Evolutionary conservation across 192 early-diverging fungal genomes (phyloP), one percentile per base, ranked within the genome.

Genomic region (Backusella liffmaniae): DNA sequence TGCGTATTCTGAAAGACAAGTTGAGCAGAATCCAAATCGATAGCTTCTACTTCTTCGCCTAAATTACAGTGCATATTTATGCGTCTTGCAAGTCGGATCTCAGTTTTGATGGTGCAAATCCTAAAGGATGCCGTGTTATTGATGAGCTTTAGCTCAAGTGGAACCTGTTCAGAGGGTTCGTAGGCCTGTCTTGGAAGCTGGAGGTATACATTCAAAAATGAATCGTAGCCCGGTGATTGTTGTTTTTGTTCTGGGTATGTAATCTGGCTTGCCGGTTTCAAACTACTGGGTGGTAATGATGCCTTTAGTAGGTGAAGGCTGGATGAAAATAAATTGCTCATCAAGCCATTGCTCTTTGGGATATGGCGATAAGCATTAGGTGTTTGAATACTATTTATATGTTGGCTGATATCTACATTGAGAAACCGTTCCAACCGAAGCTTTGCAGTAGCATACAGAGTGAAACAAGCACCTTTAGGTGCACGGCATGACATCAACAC

Each of bases 31-130:
- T 69, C n/a, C 12, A 69, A 12, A 39, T 6, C 37, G 9, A 8
- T 39, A 10, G 18, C 34, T 36, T 69, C 67, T 0, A 69, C 67
- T 69, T 69, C 67, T 69, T 69, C 67, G 10, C 37, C 37, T 23
- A 69, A 26, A 41, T 37, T 69, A 21, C 67, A 69, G 10, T 23
- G n/a, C 67, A 69, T 69, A 1, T 69, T 69, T 10, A 69, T 69
- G 0, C 67, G 67, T 69, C 36, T 35, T 1, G 23, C 67, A 23
- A 69, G 67, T 69, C n/a, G n/a, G 21, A 69, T 37, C 16, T 37
- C n/a, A 4, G 37, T 69, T 69, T 69, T 35, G 35, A 69, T 69
- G 12, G 35, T 36, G 12, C n/a, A 69, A 5, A 69, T 69, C 0
- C 37, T 18, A 69, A 69, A 69, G 12, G 34, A 37, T 13, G 35